phyloP scores from a whole-genome alignment of 306 rosid species.

The Fragaria vesca region DNA sequence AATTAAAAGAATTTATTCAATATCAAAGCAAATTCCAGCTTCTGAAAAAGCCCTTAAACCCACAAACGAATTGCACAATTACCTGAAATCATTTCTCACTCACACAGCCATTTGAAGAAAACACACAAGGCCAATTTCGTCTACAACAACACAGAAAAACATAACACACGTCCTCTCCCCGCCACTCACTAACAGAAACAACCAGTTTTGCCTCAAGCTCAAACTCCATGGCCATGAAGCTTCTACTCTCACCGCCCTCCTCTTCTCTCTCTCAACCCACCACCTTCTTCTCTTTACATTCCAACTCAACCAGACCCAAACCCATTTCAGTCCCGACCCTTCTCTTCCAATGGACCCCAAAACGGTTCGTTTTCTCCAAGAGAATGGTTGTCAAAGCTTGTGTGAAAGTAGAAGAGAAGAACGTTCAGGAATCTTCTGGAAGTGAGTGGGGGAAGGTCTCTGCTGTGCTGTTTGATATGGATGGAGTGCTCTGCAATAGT shows the following conservation, averaged over 20 bases:
- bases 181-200: slow-evolving; percentile 31
- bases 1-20: too few species aligned
- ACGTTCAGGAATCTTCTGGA: slow-evolving; percentile 30
- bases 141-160: neutral
- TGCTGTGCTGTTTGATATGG: slow-evolving; percentile 95
- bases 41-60: too few species aligned
- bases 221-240: slow-evolving; percentile 41
- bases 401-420: slow-evolving; percentile 58
- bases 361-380: slow-evolving; percentile 32
- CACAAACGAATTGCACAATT: neutral
- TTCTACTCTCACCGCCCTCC: slow-evolving; percentile 27
- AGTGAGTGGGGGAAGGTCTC: slow-evolving; percentile 82
- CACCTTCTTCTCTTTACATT: slow-evolving; percentile 33
- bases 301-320: slow-evolving; percentile 28
- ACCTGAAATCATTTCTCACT: neutral
- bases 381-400: slow-evolving; percentile 50
- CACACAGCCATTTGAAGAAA: neutral
- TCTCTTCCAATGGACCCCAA: slow-evolving; percentile 45
- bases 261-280: slow-evolving; percentile 36
- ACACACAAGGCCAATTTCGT: slow-evolving; percentile 19
- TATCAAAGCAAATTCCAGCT: too few species aligned
- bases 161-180: slow-evolving; percentile 27
- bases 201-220: slow-evolving; percentile 5
- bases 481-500: slow-evolving; percentile 90
- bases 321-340: slow-evolving; percentile 35